Conservation (phyloP, 2,329 filamentous ascomycete species). For the Paracamarosporium sp. region DNA sequence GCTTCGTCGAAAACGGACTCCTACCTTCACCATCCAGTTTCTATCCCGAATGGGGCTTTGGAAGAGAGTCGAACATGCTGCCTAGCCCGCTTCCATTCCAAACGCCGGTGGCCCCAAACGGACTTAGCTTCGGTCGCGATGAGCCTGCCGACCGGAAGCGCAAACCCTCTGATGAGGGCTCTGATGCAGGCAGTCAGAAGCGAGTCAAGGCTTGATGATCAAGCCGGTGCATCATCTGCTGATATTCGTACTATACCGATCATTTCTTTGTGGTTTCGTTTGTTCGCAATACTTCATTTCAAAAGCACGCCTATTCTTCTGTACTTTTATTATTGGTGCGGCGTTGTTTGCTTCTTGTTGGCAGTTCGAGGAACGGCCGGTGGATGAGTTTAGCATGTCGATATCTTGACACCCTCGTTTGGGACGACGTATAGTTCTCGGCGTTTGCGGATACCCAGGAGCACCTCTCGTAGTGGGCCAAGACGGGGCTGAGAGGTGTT, state of each 20-base stretch:
- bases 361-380: neutral
- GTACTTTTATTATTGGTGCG: slow-evolving; percentile 6
- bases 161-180: slow-evolving; percentile 49
- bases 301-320: slow-evolving; percentile 12
- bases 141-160: slow-evolving; percentile 49
- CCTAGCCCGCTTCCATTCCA: slow-evolving; percentile 93
- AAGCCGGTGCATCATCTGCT: neutral
- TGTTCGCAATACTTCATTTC: slow-evolving; percentile 6
- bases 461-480: slow-evolving; percentile 1
- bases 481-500: slow-evolving; percentile 4
- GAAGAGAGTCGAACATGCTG: slow-evolving; percentile 80
- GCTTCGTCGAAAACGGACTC: slow-evolving; percentile 87
- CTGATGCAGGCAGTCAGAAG: slow-evolving; percentile 45
- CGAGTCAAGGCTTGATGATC: slow-evolving; percentile 40
- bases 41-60: slow-evolving; percentile 89
- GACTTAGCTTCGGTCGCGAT: slow-evolving; percentile 53
- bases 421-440: neutral
- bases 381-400: neutral
- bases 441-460: slow-evolving; percentile 19
- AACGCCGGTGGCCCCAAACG: slow-evolving; percentile 68
- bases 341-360: slow-evolving; percentile 4
- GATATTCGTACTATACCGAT: neutral
- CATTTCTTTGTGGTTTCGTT: neutral
- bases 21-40: slow-evolving; percentile 91
- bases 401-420: slow-evolving; percentile 8